A percentile compares a stretch with the other conserved stretches of the same genome.
phyloP scores from a whole-genome alignment of 192 early-diverging fungal species.

The Umbelopsis ramanniana region DNA sequence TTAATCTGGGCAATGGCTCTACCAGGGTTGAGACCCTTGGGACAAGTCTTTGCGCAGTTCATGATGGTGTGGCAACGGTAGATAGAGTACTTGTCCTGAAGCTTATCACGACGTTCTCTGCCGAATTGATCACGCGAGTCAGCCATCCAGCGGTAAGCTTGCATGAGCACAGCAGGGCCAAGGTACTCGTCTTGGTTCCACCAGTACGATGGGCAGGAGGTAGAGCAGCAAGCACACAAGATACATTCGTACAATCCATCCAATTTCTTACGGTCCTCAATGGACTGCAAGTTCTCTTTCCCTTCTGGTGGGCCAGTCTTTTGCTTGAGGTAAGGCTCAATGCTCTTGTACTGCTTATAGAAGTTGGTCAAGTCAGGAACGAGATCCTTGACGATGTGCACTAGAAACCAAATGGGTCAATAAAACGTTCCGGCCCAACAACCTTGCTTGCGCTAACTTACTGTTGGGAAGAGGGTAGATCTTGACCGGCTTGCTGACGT shows the following conservation, averaged over 20 bases:
- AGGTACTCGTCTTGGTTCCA: slow-evolving; percentile 96
- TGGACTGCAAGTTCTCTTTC: slow-evolving; percentile 91
- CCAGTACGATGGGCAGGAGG: slow-evolving; percentile 96
- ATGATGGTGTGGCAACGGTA: slow-evolving; percentile 99
- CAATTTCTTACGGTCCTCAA: slow-evolving; percentile 91
- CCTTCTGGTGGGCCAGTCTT: slow-evolving; percentile 63
- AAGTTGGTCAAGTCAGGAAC: slow-evolving; percentile 97
- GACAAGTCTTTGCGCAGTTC: slow-evolving; percentile 97
- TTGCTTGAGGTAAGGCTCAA: slow-evolving; percentile 96
- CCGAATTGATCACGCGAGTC: slow-evolving; percentile 95
- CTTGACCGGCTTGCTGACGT: slow-evolving; percentile 68
- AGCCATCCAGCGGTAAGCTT: slow-evolving; percentile 99
- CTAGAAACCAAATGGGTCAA: too few relatives aligned
- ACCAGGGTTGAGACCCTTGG: slow-evolving; percentile 98
- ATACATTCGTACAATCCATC: slow-evolving; percentile 98
- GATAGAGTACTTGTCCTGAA: slow-evolving; percentile 96
- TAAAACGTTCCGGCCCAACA: too few relatives aligned
- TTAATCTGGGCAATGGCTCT: slow-evolving; percentile 96
- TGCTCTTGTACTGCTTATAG: slow-evolving; percentile 97
- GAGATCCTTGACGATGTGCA: slow-evolving; percentile 96
- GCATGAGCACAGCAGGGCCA: slow-evolving; percentile 94
- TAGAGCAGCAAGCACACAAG: slow-evolving; percentile 97
- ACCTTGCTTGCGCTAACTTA: slow-evolving; percentile 40
- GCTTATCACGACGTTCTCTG: slow-evolving; percentile 77
- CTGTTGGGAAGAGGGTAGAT: slow-evolving; percentile 98